These are phyloP conservation scores for Cadophora malorum DNA, from an alignment of 2,329 filamentous ascomycete genomes.

Conservation along the genomic window DNA sequence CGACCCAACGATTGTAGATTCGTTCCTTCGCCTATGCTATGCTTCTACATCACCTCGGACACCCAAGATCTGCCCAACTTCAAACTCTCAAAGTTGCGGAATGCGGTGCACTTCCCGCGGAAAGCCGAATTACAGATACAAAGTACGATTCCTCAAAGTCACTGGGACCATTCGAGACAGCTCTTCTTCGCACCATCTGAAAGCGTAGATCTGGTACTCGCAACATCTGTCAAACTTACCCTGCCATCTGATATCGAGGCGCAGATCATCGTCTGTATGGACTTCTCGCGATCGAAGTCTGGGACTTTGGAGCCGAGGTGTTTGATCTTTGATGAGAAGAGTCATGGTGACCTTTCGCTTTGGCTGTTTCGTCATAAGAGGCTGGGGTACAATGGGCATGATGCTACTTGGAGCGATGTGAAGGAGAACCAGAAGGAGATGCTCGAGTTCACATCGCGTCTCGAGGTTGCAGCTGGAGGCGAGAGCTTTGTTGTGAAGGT, in stretches of 20 bases:
- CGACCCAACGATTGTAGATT: neutral
- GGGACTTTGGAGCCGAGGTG: neutral
- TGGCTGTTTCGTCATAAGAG: slow-evolving; percentile 18
- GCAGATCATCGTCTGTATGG: neutral
- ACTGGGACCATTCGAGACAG: slow-evolving; percentile 15
- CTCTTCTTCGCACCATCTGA: slow-evolving; percentile 9
- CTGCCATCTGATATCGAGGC: neutral
- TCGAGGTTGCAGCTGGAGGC: neutral
- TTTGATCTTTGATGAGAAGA: slow-evolving; percentile 1
- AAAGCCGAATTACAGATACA: neutral
- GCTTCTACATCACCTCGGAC: slow-evolving; percentile 8
- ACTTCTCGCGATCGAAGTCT: neutral
- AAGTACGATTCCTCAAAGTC: slow-evolving; percentile 16
- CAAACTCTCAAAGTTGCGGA: neutral
- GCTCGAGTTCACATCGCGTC: neutral
- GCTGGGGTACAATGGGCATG: slow-evolving; percentile 8
- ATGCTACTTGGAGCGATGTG: slow-evolving; percentile 11
- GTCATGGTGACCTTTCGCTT: neutral
- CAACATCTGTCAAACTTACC: neutral
- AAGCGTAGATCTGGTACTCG: slow-evolving; percentile 1
- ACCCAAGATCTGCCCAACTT: neutral
- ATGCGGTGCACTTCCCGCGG: neutral
- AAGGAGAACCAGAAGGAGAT: neutral
- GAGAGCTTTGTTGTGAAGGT: neutral
- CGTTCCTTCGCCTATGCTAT: neutral